These are phyloP conservation scores for Calocera viscosa DNA, from an alignment of 768 basidiomycete species.

Conservation along the genomic window DNA sequence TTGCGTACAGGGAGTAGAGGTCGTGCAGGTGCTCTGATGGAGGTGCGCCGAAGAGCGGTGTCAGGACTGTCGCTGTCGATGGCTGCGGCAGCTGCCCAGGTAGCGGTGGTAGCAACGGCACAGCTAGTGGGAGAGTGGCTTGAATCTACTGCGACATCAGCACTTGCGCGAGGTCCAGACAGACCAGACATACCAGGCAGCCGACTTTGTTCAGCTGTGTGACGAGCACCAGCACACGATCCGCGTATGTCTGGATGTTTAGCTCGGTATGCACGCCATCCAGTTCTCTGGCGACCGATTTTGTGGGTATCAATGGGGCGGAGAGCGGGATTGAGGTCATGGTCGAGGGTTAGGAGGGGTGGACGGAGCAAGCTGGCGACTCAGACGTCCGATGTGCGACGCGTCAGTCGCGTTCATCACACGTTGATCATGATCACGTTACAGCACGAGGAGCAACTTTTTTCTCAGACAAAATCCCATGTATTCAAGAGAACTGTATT, in stretches of 20 bases:
- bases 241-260: conserved; percentile 63
- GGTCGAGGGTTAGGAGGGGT: neutral
- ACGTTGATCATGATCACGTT: too few relatives aligned
- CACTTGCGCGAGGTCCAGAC: neutral
- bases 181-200: conserved; percentile 46
- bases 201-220: conserved; percentile 89
- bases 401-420: neutral
- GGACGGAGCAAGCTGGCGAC: neutral
- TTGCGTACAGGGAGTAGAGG: conserved; percentile 65
- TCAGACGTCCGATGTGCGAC: too few relatives aligned
- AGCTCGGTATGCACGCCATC: conserved; percentile 56
- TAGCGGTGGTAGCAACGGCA: conserved; percentile 35
- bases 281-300: conserved; percentile 42
- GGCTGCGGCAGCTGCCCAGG: conserved; percentile 39
- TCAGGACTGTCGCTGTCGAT: conserved; percentile 62
- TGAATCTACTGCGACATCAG: conserved; percentile 48
- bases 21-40: conserved; percentile 56
- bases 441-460: too few relatives aligned
- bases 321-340: conserved; percentile 30
- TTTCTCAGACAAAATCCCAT: too few relatives aligned
- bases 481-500: too few relatives aligned
- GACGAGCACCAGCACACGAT: conserved; percentile 72
- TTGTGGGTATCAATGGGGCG: conserved; percentile 32
- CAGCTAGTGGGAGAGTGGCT: conserved; percentile 56
- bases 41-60: conserved; percentile 61